Conservation (phyloP, 2,329 filamentous ascomycete species). For the Ophiosphaerella korrae region DNA sequence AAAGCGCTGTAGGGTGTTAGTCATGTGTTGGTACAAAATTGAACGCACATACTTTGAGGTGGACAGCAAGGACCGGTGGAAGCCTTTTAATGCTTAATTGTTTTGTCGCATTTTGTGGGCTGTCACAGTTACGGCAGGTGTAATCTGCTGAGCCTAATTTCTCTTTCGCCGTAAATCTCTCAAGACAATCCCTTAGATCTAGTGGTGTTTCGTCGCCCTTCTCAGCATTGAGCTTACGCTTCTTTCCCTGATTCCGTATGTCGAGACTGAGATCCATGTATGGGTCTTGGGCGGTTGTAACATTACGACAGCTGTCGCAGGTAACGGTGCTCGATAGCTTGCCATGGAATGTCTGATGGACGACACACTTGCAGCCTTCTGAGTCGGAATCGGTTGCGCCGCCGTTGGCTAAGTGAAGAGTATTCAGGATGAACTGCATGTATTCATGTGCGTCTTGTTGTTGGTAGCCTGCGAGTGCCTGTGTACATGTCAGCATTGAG, state of each 20-base stretch:
- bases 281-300: constrained; percentile 81
- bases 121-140: constrained; percentile 79
- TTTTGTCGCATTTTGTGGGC: constrained; percentile 76
- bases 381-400: constrained; percentile 51
- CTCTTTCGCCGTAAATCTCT: constrained; percentile 85
- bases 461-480: constrained; percentile 75
- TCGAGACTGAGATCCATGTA: constrained; percentile 91
- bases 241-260: constrained; percentile 75
- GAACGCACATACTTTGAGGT: constrained; percentile 73
- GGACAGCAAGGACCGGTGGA: constrained; percentile 87
- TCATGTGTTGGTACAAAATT: neutral
- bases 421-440: constrained; percentile 92
- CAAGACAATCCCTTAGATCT: constrained; percentile 67
- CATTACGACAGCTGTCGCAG: constrained; percentile 83
- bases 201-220: constrained; percentile 41
- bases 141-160: constrained; percentile 78
- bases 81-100: constrained; percentile 83
- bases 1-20: constrained; percentile 60
- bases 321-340: constrained; percentile 89
- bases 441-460: constrained; percentile 98
- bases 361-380: constrained; percentile 77
- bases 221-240: constrained; percentile 57
- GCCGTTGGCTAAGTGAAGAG: constrained; percentile 79
- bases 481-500: constrained; percentile 4
- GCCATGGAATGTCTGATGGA: constrained; percentile 93